A percentile compares a stretch with the other conserved stretches of the same genome.
phyloP scores from a whole-genome alignment of 371 early-diverging fungal genomes.

The Circinella minor region DNA sequence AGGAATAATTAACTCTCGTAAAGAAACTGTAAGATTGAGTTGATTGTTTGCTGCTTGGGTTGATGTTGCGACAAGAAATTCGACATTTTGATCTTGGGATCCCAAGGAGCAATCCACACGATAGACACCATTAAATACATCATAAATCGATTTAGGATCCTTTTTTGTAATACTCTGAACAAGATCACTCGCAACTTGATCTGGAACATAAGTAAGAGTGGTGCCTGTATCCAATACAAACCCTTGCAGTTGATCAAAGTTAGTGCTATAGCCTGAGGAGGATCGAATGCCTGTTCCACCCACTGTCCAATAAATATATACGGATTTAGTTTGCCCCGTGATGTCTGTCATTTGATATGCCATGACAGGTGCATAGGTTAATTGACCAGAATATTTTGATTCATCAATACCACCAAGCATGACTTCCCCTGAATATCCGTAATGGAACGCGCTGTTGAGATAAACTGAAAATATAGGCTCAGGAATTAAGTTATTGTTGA shows the following conservation, averaged over 20 bases:
- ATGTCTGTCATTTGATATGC: constrained; percentile 18
- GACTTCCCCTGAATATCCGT: constrained; percentile 30
- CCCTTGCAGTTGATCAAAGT: constrained; percentile 19
- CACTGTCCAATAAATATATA: constrained; percentile 42
- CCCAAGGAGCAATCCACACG: constrained; percentile 26
- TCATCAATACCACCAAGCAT: constrained; percentile 53
- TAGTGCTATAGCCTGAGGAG: constrained; percentile 7
- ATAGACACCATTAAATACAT: constrained; percentile 14
- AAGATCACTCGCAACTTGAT: constrained; percentile 22
- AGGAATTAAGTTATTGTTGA: constrained; percentile 27
- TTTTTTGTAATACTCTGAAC: constrained; percentile 21
- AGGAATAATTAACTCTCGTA: constrained; percentile 46
- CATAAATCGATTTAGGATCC: background rate
- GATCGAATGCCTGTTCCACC: constrained; percentile 22
- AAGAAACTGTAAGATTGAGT: constrained; percentile 30
- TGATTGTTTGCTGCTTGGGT: constrained; percentile 17
- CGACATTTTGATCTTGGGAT: background rate
- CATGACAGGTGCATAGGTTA: constrained; percentile 43
- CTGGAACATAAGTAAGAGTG: constrained; percentile 44
- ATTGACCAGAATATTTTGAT: constrained; percentile 46
- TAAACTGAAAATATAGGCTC: constrained; percentile 45
- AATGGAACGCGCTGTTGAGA: constrained; percentile 25
- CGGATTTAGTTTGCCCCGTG: constrained; percentile 7
- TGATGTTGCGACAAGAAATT: constrained; percentile 9
- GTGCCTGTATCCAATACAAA: constrained; percentile 55